Evolutionary conservation across 2,329 filamentous ascomycete genomes (phyloP), one percentile per base, ranked within the genome.

Genomic region (Curvularia verruculosa): DNA sequence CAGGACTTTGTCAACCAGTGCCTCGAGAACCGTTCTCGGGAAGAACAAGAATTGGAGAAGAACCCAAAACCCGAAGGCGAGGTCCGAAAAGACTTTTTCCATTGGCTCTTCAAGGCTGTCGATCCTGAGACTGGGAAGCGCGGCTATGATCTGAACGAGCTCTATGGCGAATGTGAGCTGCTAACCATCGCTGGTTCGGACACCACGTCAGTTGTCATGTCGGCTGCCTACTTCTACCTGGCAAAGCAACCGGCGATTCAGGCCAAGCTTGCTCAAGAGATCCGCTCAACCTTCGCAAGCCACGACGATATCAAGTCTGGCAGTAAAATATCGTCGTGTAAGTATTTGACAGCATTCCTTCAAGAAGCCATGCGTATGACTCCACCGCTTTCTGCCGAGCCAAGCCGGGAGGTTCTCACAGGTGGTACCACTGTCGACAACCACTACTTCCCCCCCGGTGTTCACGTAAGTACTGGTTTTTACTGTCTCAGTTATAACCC

Each of bases 31-130:
- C 64, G 64, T 12, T 59, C 62, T 2, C 34, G 41, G 15, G 45
- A 56, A 3, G 52, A 67, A 24, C 29, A 66, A 36, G 59, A 66
- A 13, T 37, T 60, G 28, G 64, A 64, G 23, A 57, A 37, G 29
- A 57, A 54, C 7, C 56, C 56, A 2, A 66, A 67, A 47, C 51
- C 63, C 4, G 63, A 67, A 2, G 36, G 39, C 9, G 61, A 70
- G 54, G 41, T 62, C 7, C 64, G 67, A 8, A 77, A 77, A 43
- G 80, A 80, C 61, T 77, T 80, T 55, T 77, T 78, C 64, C 68
- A 79, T 57, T 72, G 80, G 71, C 69, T 79, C 4, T 69, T 78
- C 54, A 68, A 77, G 47, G 74, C 78, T 49, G 69, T 74, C 56
- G 73, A 82, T 65, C 74, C 76, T 3, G 66, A 78, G 59, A 76